Evolutionary conservation across 1,284 basidiomycete genomes (phyloP).

Genomic region (Apiotrichum veenhuisii): DNA sequence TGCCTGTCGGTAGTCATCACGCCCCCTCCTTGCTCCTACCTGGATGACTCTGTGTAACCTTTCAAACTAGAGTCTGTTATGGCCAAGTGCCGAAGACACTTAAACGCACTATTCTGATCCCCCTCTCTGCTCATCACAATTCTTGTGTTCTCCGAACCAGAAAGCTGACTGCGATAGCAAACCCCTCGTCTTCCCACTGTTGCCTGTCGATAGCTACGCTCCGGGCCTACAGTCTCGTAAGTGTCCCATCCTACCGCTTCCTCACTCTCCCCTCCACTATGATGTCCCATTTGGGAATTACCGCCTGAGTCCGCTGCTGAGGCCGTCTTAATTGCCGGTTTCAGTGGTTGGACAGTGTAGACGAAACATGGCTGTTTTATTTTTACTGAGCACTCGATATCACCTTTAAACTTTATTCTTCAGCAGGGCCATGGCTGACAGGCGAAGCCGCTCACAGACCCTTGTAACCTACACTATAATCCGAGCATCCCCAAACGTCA

Average conservation of each 20-base stretch:
- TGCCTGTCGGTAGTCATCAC: background rate
- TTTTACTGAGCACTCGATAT: slow-evolving; percentile 38
- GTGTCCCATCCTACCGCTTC: background rate
- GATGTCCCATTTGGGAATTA: slow-evolving; percentile 51
- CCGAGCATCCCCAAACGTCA: background rate
- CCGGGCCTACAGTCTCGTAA: slow-evolving; percentile 9
- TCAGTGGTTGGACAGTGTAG: slow-evolving; percentile 33
- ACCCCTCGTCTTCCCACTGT: background rate
- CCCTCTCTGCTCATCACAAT: background rate
- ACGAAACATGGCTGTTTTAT: slow-evolving; percentile 52
- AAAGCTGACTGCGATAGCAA: slow-evolving; percentile 3
- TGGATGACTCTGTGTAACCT: slow-evolving; percentile 49
- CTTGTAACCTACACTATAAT: background rate
- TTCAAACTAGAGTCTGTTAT: slow-evolving; percentile 52
- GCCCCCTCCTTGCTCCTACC: slow-evolving; percentile 6
- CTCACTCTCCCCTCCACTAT: slow-evolving; percentile 15
- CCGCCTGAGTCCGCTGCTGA: slow-evolving; percentile 43
- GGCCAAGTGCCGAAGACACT: slow-evolving; percentile 49
- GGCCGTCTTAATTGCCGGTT: slow-evolving; percentile 36
- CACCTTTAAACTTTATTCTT: slow-evolving; percentile 3
- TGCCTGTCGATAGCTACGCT: slow-evolving; percentile 4
- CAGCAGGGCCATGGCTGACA: slow-evolving; percentile 18
- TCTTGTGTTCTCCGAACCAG: background rate
- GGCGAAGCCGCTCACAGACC: background rate
- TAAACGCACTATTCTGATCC: slow-evolving; percentile 49